These are phyloP conservation scores for Pelargonium fulgidum DNA, from an alignment of 441 rosid genomes.

Conservation along the genomic window DNA sequence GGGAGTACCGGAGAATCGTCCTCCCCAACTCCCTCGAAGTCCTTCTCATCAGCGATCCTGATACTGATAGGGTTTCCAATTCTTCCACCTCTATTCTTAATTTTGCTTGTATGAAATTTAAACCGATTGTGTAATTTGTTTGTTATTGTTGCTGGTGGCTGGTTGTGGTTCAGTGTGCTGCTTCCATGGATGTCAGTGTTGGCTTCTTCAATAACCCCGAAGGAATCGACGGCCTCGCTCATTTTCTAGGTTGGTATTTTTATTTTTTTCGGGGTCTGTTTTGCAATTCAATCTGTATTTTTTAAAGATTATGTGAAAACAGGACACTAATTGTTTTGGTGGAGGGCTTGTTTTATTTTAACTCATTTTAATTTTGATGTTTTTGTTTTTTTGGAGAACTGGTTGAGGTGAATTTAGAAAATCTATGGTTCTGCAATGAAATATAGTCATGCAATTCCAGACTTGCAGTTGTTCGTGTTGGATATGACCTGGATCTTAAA, in stretches of 20 bases:
- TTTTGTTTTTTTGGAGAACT: too few relatives aligned
- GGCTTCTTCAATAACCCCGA: conserved; percentile 78
- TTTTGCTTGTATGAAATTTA: background rate
- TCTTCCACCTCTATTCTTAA: background rate
- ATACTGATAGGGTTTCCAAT: conserved; percentile 58
- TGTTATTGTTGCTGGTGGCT: too few relatives aligned
- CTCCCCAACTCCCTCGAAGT: conserved; percentile 65
- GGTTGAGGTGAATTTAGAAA: too few relatives aligned
- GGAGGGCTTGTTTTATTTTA: too few relatives aligned
- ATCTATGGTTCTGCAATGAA: too few relatives aligned
- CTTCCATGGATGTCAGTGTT: conserved; percentile 78
- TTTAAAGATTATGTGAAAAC: too few relatives aligned
- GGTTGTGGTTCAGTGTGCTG: conserved; percentile 57
- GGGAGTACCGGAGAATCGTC: conserved; percentile 60
- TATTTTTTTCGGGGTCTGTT: background rate
- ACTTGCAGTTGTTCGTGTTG: background rate
- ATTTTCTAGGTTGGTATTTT: conserved; percentile 55
- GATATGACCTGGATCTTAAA: background rate
- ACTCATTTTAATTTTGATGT: too few relatives aligned
- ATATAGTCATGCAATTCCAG: too few relatives aligned
- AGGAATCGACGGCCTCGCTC: conserved; percentile 89
- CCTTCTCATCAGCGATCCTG: conserved; percentile 74
- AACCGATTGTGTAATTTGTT: too few relatives aligned
- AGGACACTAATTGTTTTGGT: too few relatives aligned
- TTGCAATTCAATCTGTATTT: background rate